Conservation (phyloP, 305 asterid species). For the Fraxinus baroniana region DNA sequence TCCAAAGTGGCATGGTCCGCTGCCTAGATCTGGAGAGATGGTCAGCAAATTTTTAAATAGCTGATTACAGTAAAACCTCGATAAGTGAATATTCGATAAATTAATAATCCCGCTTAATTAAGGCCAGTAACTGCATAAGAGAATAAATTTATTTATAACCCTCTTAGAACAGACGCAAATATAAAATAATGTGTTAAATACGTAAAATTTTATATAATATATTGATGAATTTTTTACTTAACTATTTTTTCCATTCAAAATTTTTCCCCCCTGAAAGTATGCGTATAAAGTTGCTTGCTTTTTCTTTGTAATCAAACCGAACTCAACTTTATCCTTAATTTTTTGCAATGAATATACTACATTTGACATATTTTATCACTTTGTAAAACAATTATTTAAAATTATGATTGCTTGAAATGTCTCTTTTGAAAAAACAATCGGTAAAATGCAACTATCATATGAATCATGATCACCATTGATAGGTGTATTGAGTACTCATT, state of each 20-base stretch:
- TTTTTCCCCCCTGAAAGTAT: too few relatives aligned
- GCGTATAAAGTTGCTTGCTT: neutral
- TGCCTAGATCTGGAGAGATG: slow-evolving; percentile 89
- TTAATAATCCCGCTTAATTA: neutral
- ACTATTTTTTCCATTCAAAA: neutral
- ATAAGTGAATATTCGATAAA: neutral
- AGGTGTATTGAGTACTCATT: too few relatives aligned
- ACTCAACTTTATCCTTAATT: neutral
- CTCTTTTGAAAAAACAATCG: too few relatives aligned
- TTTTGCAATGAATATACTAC: neutral
- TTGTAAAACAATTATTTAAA: too few relatives aligned
- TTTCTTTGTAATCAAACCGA: neutral
- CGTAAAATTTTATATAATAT: neutral
- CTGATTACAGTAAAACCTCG: neutral
- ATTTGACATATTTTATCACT: too few relatives aligned
- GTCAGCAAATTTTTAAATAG: slow-evolving; percentile 36
- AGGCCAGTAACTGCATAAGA: neutral
- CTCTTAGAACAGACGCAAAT: neutral
- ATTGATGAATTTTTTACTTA: neutral
- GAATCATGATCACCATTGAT: too few relatives aligned
- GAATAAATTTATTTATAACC: neutral
- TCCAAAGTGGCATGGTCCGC: slow-evolving; percentile 90
- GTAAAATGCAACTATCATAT: too few relatives aligned
- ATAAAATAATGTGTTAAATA: neutral
- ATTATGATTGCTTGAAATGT: too few relatives aligned